Evolutionary conservation across 371 early-diverging fungal species (phyloP), one percentile per base, ranked within the genome.

Genomic region (Lichtheimia ramosa): DNA sequence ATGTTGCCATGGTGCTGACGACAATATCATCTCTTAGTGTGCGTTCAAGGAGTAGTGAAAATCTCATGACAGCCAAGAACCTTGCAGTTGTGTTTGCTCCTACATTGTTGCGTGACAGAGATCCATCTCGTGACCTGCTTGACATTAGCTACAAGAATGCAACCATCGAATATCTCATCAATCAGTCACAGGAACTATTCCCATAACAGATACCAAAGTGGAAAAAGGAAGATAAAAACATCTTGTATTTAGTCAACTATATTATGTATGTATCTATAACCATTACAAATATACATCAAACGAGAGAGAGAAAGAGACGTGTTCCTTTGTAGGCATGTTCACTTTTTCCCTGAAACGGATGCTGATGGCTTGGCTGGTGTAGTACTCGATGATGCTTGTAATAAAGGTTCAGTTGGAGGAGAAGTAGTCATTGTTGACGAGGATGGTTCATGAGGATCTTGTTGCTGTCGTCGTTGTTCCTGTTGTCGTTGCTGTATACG

Each of bases 51-150:
- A 73, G 77, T 25, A 54, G 61, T 48, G 77, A 82, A 27, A 96
- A 95, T 70, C 70, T 90, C 59, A 96, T 96, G 97, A 88, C 85
- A 3, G 73, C 90, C 15, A 89, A 90, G 63, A 96, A 96, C 54
- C 67, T 96, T 41, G 92, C 93, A 2, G 92, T 96, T 15, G 95
- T 96, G 43, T 95, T 96, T 84, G 96, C 94, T 1, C 97, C 96
- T 0, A 94, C 92, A 3, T 73, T 96, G 27, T 68, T 96, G 72
- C 83, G 90, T 10, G 86, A 88, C 66, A 74, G 74, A 7, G 81
- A 90, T 54, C 74, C 87, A 15, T 73, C 77, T 20, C 70, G 79
- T 24, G 95, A 96, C 59, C 77, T 95, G 56, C 66, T 83, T 27
- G 92, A 94, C 56, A 92, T 93, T 88, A 79, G 81, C 6, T 75